These are phyloP conservation scores for Quercus engelmannii DNA, from an alignment of 306 rosid genomes.

Conservation along the genomic window DNA sequence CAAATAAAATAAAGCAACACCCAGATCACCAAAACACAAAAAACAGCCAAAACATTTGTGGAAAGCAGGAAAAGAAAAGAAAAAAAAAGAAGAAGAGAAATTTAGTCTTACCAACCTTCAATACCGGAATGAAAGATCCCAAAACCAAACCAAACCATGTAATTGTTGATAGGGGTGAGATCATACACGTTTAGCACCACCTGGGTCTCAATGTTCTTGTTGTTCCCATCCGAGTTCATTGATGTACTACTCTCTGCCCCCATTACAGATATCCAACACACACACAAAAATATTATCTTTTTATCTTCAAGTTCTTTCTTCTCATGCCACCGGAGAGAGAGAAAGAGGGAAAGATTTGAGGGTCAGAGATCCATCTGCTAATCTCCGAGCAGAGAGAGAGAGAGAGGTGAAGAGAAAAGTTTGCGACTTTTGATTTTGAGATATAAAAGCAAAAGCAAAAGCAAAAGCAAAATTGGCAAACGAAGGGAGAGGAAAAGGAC, in stretches of 20 bases:
- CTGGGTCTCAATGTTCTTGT: slow-evolving; percentile 13
- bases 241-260: slow-evolving; percentile 51
- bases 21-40: slow-evolving; percentile 21
- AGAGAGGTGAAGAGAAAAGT: neutral
- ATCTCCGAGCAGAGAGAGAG: slow-evolving; percentile 7
- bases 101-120: slow-evolving; percentile 50
- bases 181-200: slow-evolving; percentile 87
- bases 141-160: slow-evolving; percentile 75
- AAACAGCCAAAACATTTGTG: neutral
- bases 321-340: slow-evolving; percentile 21
- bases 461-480: neutral
- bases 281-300: neutral
- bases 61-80: neutral
- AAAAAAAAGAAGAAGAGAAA: neutral
- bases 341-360: neutral
- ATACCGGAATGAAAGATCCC: slow-evolving; percentile 96
- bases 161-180: slow-evolving; percentile 84
- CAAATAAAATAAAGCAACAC: neutral
- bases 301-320: neutral
- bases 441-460: neutral
- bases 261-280: slow-evolving; percentile 36
- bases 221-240: slow-evolving; percentile 21
- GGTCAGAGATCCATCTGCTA: slow-evolving; percentile 35
- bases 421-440: slow-evolving; percentile 13
- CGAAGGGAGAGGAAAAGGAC: neutral